Conservation (phyloP, 148 eudicot species). For the Limonium bicolor region DNA sequence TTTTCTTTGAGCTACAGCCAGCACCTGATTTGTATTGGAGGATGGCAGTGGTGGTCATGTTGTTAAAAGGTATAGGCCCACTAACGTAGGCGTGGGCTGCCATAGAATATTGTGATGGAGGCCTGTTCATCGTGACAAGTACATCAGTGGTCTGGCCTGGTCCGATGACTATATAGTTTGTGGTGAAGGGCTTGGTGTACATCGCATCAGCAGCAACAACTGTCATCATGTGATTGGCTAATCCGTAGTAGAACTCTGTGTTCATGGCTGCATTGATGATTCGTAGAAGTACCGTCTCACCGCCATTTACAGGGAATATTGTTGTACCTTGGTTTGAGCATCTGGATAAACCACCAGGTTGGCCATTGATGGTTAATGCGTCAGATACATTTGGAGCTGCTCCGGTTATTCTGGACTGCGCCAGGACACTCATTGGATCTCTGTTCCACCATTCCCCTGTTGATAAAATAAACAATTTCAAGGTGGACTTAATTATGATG, state of each 20-base stretch:
- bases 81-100: constrained; percentile 76
- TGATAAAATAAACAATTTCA: too few species aligned
- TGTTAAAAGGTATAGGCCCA: constrained; percentile 50
- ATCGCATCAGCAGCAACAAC: constrained; percentile 63
- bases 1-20: constrained; percentile 7
- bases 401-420: constrained; percentile 57
- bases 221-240: constrained; percentile 69
- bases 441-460: constrained; percentile 96
- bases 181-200: constrained; percentile 57
- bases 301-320: constrained; percentile 24
- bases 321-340: constrained; percentile 79
- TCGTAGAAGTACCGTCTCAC: constrained; percentile 60
- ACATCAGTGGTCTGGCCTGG: constrained; percentile 89
- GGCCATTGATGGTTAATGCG: constrained; percentile 77
- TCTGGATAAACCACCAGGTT: constrained; percentile 69
- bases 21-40: constrained; percentile 49
- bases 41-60: constrained; percentile 86
- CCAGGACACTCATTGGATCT: constrained; percentile 45
- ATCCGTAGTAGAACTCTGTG: constrained; percentile 72
- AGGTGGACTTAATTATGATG: not conserved
- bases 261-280: constrained; percentile 93
- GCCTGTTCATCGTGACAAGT: constrained; percentile 54
- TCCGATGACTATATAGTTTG: constrained; percentile 57
- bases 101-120: constrained; percentile 58
- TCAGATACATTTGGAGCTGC: constrained; percentile 72